Evolutionary conservation across 495 filamentous ascomycete species (phyloP), one percentile per base, ranked within the genome.

Genomic region (Xylaria bambusicola): DNA sequence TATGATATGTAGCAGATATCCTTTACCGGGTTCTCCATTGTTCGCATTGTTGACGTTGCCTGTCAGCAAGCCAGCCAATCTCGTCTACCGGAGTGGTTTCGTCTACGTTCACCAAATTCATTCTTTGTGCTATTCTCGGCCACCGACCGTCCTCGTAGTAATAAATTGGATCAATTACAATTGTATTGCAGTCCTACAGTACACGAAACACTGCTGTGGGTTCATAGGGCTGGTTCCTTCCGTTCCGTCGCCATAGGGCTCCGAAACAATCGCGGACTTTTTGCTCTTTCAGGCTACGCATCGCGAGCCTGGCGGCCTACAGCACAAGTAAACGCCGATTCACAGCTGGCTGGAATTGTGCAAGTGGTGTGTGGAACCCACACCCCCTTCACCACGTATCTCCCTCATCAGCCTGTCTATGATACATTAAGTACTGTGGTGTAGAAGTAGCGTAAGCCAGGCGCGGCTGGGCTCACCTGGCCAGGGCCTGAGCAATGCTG

Each of bases 161-260:
- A n/a, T n/a, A n/a, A n/a, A n/a, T n/a, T n/a, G n/a, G n/a, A n/a
- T n/a, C 36, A 15, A 38, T 38, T 38, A 38, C 5, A 5, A 10
- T 33, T 33, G 10, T 33, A 33, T 5, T 33, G 5, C 29, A 5
- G 29, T 10, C 5, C 36, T 38, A 38, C 13, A 44, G 9, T 10
- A 33, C 29, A 33, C 29, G 29, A 33, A n/a, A n/a, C n/a, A n/a
- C 24, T 42, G 24, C 23, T 53, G 50, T 53, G 50, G 52, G n/a
- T 9, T 54, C 15, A 21, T 54, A 54, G 52, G 52, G 52, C 52
- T 54, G 52, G 44, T 44, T 17, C 45, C 9, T 44, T 3, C 4
- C 23, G 21, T 17, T 41, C 5, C 13, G 6, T 54, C 52, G 26
- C 38, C 36, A 54, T 54, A 23, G 40, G 36, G 40, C 20, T 42